Conservation (phyloP, 163 green algal species). For the Chloromonas sp. region DNA sequence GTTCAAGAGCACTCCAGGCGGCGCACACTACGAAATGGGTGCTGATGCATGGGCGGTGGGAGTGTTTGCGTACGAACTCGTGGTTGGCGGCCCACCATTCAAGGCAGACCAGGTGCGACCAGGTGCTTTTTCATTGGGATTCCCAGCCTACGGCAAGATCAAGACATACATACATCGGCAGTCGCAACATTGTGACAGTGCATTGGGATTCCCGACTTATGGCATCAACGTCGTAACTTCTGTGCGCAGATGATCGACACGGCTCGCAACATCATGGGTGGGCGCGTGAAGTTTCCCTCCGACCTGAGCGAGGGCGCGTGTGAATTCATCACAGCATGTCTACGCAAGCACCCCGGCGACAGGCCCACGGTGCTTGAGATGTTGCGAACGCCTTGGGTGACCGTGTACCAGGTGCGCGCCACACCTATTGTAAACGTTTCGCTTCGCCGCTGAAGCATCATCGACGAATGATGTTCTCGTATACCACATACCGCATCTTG, state of each 20-base stretch:
- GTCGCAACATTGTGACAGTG: slow-evolving; percentile 2
- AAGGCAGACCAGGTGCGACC: neutral
- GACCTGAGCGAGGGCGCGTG: slow-evolving; percentile 29
- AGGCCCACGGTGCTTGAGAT: slow-evolving; percentile 39
- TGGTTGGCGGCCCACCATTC: slow-evolving; percentile 7
- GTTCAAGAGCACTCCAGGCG: slow-evolving; percentile 52
- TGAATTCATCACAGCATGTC: slow-evolving; percentile 35
- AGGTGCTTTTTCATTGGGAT: neutral
- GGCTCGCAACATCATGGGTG: slow-evolving; percentile 35
- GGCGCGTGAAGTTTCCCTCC: slow-evolving; percentile 25
- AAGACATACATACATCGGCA: neutral
- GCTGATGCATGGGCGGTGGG: slow-evolving; percentile 36
- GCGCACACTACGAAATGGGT: slow-evolving; percentile 26
- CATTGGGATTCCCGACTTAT: neutral
- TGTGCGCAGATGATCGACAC: slow-evolving; percentile 33
- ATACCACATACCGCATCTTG: too few species aligned
- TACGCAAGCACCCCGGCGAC: slow-evolving; percentile 37
- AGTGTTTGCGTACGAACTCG: slow-evolving; percentile 30
- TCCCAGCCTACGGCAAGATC: too few species aligned
- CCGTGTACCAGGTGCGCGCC: slow-evolving; percentile 19
- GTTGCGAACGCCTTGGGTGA: slow-evolving; percentile 48
- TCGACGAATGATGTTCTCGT: too few species aligned
- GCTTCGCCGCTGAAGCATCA: too few species aligned
- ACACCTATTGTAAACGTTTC: too few species aligned
- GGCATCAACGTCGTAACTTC: too few species aligned